Evolutionary conservation across 192 early-diverging fungal species (phyloP), one percentile per base, ranked within the genome.

Genomic region (Glomus cerebriforme): DNA sequence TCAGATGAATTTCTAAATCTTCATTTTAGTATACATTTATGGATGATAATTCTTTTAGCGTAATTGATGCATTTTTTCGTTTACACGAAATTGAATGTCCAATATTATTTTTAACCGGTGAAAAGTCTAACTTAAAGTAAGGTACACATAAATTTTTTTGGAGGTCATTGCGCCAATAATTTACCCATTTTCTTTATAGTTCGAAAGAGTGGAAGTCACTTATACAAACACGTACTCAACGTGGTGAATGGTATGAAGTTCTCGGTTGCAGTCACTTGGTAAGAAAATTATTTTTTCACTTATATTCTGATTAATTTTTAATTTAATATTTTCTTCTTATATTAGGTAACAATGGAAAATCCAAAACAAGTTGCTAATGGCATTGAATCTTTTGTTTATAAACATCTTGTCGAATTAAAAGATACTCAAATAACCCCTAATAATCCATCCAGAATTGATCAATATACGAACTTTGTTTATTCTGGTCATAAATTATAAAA

Each of bases 121-220:
- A 79, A 58, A 34, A 39, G 0, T 87, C 87, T 0, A 54, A 79
- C 4, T 81, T 70, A 45, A 83, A 82, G 87, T 87, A 85, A 79
- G 85, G 12, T 43, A 22, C 17, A 13, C 12, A 31, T 12, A 31
- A 10, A 1, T 15, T 17, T 65, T 65, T 65, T 65, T 65, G 0
- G 3, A 3, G 15, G 6, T 22, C 0, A 26, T 65, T 29, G 13
- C 27, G 8, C 5, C 7, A 5, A 29, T 27, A 5, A 5, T 13
- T 24, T 17, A 27, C 4, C 5, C 31, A 19, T 65, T 65, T 31
- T 65, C 13, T 64, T 13, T 32, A 4, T 13, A 65, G 63, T 4
- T 65, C 1, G 12, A 19, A 26, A 62, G 63, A 65, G 0, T 35
- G 29, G 39, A 37, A 1, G 26, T 35, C 34, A 34, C 39, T 37